Base-by-base conservation (phyloP, 495 filamentous ascomycete genomes). In the Lophiotrema nucula region DNA sequence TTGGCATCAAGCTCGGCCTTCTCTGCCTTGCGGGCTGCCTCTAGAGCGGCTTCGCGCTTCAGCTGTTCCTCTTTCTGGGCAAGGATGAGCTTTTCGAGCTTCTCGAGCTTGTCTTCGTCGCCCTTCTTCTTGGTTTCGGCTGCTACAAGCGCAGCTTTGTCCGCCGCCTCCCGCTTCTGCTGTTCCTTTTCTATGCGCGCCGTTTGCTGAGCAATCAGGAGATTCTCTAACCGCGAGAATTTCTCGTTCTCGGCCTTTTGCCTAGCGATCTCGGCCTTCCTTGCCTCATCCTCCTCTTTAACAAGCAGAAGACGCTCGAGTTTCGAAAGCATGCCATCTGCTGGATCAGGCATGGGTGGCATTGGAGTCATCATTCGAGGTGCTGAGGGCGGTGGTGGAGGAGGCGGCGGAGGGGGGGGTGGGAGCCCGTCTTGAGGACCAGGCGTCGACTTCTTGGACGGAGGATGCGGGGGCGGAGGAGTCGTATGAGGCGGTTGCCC, bases 1-100 rank as follows among this genome's bases (percentile, higher is more conserved):
- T 69, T 70, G 16, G 66, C 61, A 21, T 69, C 67, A 13, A 65
- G 58, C 23, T 60, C 72, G n/a, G 73, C 50, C 48, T 72, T 66
- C 48, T 71, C 67, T 2, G 67, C 66, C 15, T 72, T 68, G 6
- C 72, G 70, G 3, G 62, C 64, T 1, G 53, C 53, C n/a, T 62
- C 63, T 23, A 51, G 48, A 39, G 71, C 64, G 12, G 48, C 67
- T 53, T 69, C 68, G 13, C 68, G 62, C 35, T 67, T 67, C 31
- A 65, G 43, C 12, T 64, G 62, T 31, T 68, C 62, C 8, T 70
- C 68, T 27, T 73, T 68, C 24, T 68, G 66, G 51, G 68, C 68
- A 15, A 70, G 42, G 23, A 74, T 60, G n/a, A 74, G 55, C 49
- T 67, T 62, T 57, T 69, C 58, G 31, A 74, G 57, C 38, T 58